Percentiles rank a stretch among this genome's conserved stretches.
Evolutionary conservation across 768 basidiomycete species (phyloP).

Genomic region (Phlebiopsis gigantea): DNA sequence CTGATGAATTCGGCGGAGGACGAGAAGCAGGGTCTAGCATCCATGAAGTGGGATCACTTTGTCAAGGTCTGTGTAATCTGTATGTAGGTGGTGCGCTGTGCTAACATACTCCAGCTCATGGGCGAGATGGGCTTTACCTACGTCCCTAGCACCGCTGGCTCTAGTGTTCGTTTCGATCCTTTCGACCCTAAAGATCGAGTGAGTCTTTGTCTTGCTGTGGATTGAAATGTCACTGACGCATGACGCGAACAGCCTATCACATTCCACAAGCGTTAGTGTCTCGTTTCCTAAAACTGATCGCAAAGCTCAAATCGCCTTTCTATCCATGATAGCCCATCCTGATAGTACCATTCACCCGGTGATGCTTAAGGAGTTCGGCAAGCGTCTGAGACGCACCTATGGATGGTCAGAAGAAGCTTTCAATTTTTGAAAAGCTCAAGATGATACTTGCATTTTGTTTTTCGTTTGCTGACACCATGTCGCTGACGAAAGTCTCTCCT

Average conservation of each 20-base stretch:
- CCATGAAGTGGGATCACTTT: constrained; percentile 80
- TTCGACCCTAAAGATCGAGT: constrained; percentile 48
- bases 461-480: not conserved
- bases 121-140: constrained; percentile 71
- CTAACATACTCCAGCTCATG: constrained; percentile 50
- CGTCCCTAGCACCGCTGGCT: constrained; percentile 73
- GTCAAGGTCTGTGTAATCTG: constrained; percentile 44
- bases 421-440: constrained; percentile 27
- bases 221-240: not conserved
- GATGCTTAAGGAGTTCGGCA: constrained; percentile 48
- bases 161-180: constrained; percentile 79
- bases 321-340: constrained; percentile 53
- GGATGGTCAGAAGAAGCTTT: constrained; percentile 57
- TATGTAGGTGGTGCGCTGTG: not conserved
- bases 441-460: not conserved
- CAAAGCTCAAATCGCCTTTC: no score
- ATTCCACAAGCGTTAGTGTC: constrained; percentile 63
- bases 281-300: not conserved
- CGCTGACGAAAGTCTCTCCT: no score
- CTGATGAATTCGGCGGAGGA: constrained; percentile 52
- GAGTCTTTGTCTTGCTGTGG: constrained; percentile 16
- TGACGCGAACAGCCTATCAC: constrained; percentile 49
- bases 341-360: constrained; percentile 55
- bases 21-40: constrained; percentile 45
- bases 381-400: constrained; percentile 55